Base-by-base conservation (phyloP, 2,329 filamentous ascomycete genomes). In the Endoconidiophora polonica region DNA sequence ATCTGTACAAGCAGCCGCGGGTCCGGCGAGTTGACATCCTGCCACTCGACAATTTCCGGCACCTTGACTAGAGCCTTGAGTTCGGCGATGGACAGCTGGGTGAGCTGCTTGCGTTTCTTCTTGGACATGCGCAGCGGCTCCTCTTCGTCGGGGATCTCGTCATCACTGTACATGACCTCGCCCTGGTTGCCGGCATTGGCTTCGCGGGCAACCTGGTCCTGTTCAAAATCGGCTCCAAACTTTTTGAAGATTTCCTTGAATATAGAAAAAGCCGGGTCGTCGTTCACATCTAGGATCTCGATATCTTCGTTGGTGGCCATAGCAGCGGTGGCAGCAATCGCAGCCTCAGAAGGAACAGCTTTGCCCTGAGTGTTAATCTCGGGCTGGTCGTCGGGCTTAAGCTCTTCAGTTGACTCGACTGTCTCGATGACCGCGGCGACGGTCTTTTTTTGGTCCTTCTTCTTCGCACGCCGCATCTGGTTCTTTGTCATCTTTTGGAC, bases 1-100 rank as follows among this genome's bases (percentile, higher is more conserved):
- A 98, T 88, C 60, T 94, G 85, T 23, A 96, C 86, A 9, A 98
- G 75, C 41, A 96, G 70, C 50, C 82, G 77, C 12, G 91, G 91
- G 62, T 98, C 88, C 23, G 84, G 79, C 0, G 91, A 88, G 14
- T 86, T 93, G 10, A 86, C 85, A 62, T 98, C 91, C 49, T 93
- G 91, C 91, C 91, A 96, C 60, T 98, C 91, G 4, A 98, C 90
- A 7, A 94, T 78, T 64, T 98, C 91, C 2, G 91, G 91, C 57
- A 88, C 90, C 58, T 74, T 76, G 54, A 95, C 91, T 50, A 94
- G 68, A 4, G 90, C 86, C 67, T 98, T 98, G 55, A 98, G 75
- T 65, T 96, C 87, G 45, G 91, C 91, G 53, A 98, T 86, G 5
- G 90, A 94, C 29, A 96, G 71, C 65, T 93, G 94, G 67, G 83